Percentiles rank a stretch among this genome's conserved stretches.
phyloP scores from a whole-genome alignment of 768 basidiomycete genomes.

The Hygrophoropsis aurantiaca region DNA sequence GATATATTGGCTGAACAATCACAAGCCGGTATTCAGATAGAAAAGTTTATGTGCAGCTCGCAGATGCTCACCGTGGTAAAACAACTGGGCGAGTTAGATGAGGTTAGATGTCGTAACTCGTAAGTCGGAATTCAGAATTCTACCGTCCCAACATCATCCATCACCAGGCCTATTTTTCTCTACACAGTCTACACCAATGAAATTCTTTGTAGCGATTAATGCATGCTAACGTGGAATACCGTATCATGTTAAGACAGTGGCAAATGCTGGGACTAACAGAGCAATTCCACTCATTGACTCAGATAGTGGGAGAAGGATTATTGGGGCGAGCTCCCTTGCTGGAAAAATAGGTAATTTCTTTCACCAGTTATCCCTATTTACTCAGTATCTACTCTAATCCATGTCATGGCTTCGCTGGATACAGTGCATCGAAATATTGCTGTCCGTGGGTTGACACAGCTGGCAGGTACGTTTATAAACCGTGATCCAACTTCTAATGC shows the following conservation, averaged over 20 bases:
- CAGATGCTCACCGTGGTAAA: slow-evolving; percentile 18
- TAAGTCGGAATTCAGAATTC: no score
- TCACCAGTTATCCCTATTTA: background rate
- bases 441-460: slow-evolving; percentile 41
- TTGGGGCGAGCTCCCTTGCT: slow-evolving; percentile 37
- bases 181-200: no score
- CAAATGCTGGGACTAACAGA: slow-evolving; percentile 19
- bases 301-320: slow-evolving; percentile 39
- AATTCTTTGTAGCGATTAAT: no score
- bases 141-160: no score
- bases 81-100: no score
- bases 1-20: no score
- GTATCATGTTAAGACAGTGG: slow-evolving; percentile 14
- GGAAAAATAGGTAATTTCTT: slow-evolving; percentile 29
- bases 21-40: no score
- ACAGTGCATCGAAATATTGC: slow-evolving; percentile 43
- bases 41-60: no score
- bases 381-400: background rate
- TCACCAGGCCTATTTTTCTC: no score
- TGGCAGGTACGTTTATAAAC: slow-evolving; percentile 15
- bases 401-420: slow-evolving; percentile 32
- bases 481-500: background rate
- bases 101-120: no score
- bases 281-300: slow-evolving; percentile 20
- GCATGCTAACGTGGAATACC: no score